These are phyloP conservation scores for Verbascum thapsus DNA, from an alignment of 257 asterid genomes.

Conservation along the genomic window DNA sequence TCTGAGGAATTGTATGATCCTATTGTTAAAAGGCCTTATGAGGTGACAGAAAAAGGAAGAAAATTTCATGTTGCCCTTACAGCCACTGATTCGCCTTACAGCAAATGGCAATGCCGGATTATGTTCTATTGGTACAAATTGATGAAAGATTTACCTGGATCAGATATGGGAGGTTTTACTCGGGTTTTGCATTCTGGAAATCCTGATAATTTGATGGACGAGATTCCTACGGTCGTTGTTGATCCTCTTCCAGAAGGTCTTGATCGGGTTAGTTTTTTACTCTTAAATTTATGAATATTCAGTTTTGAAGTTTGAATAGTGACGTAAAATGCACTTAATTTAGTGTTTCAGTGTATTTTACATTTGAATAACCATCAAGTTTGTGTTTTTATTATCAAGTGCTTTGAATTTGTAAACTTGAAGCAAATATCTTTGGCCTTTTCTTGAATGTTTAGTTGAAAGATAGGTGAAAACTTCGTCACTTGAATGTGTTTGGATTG, in stretches of 20 bases:
- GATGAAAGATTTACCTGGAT: conserved; percentile 53
- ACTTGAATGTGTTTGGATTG: not conserved
- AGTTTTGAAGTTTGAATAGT: not conserved
- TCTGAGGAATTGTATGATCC: conserved; percentile 59
- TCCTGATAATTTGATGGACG: conserved; percentile 69
- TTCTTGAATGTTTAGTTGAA: too few species aligned
- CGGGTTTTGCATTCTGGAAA: conserved; percentile 67
- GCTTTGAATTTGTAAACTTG: not conserved
- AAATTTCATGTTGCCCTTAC: conserved; percentile 66
- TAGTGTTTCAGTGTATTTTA: too few species aligned
- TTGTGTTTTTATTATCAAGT: not conserved
- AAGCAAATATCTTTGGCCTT: too few species aligned
- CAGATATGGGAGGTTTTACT: conserved; percentile 74
- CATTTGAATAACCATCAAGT: not conserved
- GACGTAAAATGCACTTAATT: not conserved
- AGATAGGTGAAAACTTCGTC: not conserved
- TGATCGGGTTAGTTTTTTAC: conserved; percentile 48
- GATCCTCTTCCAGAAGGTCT: conserved; percentile 70
- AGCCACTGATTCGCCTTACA: conserved; percentile 63
- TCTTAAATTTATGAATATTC: not conserved
- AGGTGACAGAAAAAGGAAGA: conserved; percentile 29
- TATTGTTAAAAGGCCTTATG: conserved; percentile 44
- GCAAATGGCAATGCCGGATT: conserved; percentile 74
- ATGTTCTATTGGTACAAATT: conserved; percentile 73
- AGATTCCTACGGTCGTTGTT: conserved; percentile 65